Conservation (phyloP, 2,329 filamentous ascomycete species). For the Colletotrichum nymphaeae region DNA sequence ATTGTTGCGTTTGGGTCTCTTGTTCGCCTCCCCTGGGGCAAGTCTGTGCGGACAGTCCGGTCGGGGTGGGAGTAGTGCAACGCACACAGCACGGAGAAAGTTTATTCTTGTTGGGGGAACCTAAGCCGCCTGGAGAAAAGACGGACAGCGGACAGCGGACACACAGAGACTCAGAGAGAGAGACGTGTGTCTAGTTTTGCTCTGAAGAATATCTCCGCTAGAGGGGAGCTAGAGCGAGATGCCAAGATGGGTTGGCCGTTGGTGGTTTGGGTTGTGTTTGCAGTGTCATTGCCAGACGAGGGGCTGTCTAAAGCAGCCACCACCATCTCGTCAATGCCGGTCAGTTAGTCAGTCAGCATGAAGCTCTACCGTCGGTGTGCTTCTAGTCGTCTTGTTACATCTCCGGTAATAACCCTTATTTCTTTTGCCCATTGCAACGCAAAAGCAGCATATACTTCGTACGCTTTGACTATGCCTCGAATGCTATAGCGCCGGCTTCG, state of each 20-base stretch:
- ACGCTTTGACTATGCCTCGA: neutral
- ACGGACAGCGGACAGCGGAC: neutral
- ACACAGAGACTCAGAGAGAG: neutral
- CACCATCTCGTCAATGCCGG: neutral
- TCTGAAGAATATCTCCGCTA: neutral
- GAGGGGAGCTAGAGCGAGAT: neutral
- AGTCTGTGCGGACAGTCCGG: neutral
- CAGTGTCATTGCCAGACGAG: neutral
- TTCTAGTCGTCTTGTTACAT: neutral
- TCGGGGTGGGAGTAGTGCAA: neutral
- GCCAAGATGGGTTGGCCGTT: neutral
- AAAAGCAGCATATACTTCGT: neutral
- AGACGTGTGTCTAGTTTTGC: neutral
- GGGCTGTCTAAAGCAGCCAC: neutral
- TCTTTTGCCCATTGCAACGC: neutral
- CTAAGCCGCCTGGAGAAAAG: neutral
- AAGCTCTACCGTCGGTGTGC: neutral
- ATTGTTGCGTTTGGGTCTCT: neutral
- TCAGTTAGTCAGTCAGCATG: neutral
- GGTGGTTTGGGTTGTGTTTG: neutral
- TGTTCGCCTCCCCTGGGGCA: neutral
- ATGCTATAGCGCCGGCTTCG: slow-evolving; percentile 17
- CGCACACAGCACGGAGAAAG: slow-evolving; percentile 4
- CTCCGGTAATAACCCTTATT: neutral
- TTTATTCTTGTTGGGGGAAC: slow-evolving; percentile 32